Evolutionary conservation across 805 yeast species (phyloP), one percentile per base, ranked within the genome.

Genomic region (Sugiyamaella qingdaonensis): DNA sequence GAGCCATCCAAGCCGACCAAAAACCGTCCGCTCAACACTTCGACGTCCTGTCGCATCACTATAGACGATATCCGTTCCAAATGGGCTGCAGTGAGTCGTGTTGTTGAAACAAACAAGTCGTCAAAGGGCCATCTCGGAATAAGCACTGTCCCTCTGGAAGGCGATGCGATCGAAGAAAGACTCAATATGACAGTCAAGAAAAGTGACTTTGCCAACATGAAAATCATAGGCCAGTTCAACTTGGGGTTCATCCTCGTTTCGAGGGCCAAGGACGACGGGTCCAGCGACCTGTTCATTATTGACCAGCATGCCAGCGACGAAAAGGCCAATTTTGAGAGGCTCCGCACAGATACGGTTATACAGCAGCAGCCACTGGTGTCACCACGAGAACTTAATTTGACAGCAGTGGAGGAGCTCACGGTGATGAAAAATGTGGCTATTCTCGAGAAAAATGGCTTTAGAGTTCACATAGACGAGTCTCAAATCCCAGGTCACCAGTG

Each of bases 301-400:
- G 99, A 94, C 67, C 99, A 94, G 68, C 99, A 94, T 72, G 99
- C 99, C 0, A 87, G 96, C 59, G 99, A 94, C 71, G 99, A 94
- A 64, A 94, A 91, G 61, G 89, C 64, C 72, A 94, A 94, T 67
- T 94, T 88, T 72, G 99, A 94, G 67, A 74, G 73, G 47, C 69
- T 86, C 13, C 83, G 80, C 59, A 67, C 72, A 14, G 75, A 74
- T 2, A 80, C 86, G 0, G 70, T 73, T 0, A 81, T 91, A 57
- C 78, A 80, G 44, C 75, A 78, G 42, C 97, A 94, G 68, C 82
- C 83, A 1, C 72, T 94, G 47, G 88, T 92, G 4, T 65, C 65
- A 0, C 84, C 86, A 0, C 72, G 74, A 18, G 58, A 58, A 4
- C 64, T 92, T 9, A 86, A 87, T 43, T 69, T 94, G 45, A 86